Evolutionary conservation across 2,329 filamentous ascomycete species (phyloP).

Genomic region (Diaporthe sp.): DNA sequence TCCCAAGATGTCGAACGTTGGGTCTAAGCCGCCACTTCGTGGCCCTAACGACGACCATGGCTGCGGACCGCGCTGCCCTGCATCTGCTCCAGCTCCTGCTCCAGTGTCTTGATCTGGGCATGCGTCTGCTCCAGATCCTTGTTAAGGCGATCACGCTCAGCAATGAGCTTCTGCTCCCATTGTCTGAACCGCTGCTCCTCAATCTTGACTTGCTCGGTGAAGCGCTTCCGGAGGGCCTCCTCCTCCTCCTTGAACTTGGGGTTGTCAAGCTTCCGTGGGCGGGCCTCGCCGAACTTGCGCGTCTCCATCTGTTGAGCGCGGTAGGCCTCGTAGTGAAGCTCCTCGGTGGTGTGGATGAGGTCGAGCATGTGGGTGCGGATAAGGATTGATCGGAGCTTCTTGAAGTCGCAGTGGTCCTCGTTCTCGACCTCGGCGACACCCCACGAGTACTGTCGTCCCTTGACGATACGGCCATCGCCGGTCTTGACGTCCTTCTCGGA

Average conservation of each 20-base stretch:
- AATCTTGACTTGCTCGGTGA: constrained; percentile 99
- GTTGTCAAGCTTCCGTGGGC: constrained; percentile 98
- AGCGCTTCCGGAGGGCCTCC: constrained; percentile 97
- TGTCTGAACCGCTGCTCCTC: constrained; percentile 99
- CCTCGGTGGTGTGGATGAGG: constrained; percentile 99
- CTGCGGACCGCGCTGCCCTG: constrained; percentile 92
- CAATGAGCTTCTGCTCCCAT: constrained; percentile 99
- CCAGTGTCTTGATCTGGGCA: constrained; percentile 91
- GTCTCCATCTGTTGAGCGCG: constrained; percentile 99
- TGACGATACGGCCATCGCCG: constrained; percentile 94
- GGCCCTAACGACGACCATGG: constrained; percentile 85
- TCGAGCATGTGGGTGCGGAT: constrained; percentile 99
- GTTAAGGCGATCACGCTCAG: constrained; percentile 98
- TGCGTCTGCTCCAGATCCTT: constrained; percentile 99
- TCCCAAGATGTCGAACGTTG: constrained; percentile 28
- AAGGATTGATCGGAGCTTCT: constrained; percentile 98
- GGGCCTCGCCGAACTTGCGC: constrained; percentile 97
- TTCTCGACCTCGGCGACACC: constrained; percentile 99
- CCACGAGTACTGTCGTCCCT: constrained; percentile 99
- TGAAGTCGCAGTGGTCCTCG: constrained; percentile 99
- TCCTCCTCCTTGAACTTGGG: constrained; percentile 99
- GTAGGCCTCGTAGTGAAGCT: constrained; percentile 99
- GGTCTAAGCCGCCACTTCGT: constrained; percentile 37
- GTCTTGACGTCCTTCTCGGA: constrained; percentile 99
- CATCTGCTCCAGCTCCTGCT: constrained; percentile 93